A percentile compares a stretch with the other conserved stretches of the same genome.
These are phyloP conservation scores for Paradendryphiella salina DNA, from an alignment of 2,329 filamentous ascomycete species.

Conservation along the genomic window DNA sequence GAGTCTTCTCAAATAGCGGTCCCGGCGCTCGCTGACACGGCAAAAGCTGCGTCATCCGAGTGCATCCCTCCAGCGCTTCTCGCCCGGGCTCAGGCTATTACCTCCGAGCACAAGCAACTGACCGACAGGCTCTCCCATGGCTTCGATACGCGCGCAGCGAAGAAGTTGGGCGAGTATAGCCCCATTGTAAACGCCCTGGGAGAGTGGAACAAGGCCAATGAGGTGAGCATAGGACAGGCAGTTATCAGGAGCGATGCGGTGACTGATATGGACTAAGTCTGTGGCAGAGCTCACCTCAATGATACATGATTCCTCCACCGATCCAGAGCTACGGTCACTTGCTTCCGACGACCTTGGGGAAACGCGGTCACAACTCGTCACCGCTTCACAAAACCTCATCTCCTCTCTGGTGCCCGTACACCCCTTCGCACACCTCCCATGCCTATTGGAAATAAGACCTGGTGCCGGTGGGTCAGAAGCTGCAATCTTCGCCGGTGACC, in stretches of 20 bases:
- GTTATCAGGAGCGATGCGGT: neutral
- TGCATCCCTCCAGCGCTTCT: constrained; percentile 60
- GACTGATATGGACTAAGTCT: constrained; percentile 48
- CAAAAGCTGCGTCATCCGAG: constrained; percentile 29
- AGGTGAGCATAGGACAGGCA: constrained; percentile 48
- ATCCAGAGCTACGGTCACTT: constrained; percentile 62
- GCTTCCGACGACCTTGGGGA: constrained; percentile 70
- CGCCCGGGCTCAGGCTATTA: constrained; percentile 58
- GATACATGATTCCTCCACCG: constrained; percentile 67
- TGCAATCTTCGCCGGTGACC: constrained; percentile 81
- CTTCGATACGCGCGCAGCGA: constrained; percentile 61
- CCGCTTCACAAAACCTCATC: constrained; percentile 69
- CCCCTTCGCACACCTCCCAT: constrained; percentile 86
- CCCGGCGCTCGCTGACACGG: constrained; percentile 11
- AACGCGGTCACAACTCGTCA: constrained; percentile 64
- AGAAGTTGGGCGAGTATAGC: constrained; percentile 60
- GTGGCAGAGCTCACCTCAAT: constrained; percentile 73
- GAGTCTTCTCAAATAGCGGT: constrained; percentile 1
- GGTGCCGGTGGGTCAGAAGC: constrained; percentile 92
- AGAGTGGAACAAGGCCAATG: constrained; percentile 62
- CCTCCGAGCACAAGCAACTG: constrained; percentile 59
- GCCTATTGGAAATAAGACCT: constrained; percentile 87
- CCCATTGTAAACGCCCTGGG: constrained; percentile 57
- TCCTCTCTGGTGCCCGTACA: constrained; percentile 81
- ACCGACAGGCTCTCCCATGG: constrained; percentile 56